Conservation (phyloP, 2,329 filamentous ascomycete genomes). For the Fusarium xylarioides region DNA sequence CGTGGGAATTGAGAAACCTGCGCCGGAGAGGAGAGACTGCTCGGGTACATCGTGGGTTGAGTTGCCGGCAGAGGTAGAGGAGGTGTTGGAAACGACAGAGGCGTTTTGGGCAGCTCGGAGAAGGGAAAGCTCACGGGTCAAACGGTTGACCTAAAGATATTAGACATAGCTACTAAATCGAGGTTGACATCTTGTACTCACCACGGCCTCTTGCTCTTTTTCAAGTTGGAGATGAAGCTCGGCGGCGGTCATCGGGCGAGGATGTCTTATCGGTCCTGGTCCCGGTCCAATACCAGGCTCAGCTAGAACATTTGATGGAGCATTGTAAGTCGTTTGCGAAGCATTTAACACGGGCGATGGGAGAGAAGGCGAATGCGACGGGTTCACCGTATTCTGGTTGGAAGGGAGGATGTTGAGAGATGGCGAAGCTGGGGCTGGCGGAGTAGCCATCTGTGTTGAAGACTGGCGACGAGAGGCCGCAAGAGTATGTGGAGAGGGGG, state of each 20-base stretch:
- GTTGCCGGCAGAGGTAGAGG: conserved; percentile 66
- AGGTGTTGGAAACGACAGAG: conserved; percentile 72
- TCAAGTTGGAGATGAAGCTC: conserved; percentile 91
- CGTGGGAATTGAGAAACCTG: conserved; percentile 66
- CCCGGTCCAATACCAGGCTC: conserved; percentile 61
- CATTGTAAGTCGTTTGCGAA: conserved; percentile 41
- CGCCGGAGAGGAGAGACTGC: conserved; percentile 63
- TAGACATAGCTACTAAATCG: neutral
- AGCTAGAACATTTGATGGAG: conserved; percentile 5
- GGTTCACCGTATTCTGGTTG: conserved; percentile 61
- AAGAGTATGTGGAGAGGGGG: conserved; percentile 58
- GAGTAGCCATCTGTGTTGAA: conserved; percentile 54
- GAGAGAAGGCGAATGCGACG: conserved; percentile 47
- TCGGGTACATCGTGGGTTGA: conserved; percentile 61
- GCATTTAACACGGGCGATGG: conserved; percentile 44
- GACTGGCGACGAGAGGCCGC: conserved; percentile 56
- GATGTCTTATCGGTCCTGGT: conserved; percentile 82
- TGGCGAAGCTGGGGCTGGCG: conserved; percentile 50
- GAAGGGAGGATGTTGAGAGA: conserved; percentile 67
- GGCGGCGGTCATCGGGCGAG: conserved; percentile 84
- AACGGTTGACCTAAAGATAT: conserved; percentile 78
- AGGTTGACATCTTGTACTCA: conserved; percentile 52
- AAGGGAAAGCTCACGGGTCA: conserved; percentile 86
- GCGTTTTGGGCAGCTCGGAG: conserved; percentile 78
- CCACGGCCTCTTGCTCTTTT: conserved; percentile 94